phyloP scores from a whole-genome alignment of 768 basidiomycete genomes.

The Kwoniella sp. region DNA sequence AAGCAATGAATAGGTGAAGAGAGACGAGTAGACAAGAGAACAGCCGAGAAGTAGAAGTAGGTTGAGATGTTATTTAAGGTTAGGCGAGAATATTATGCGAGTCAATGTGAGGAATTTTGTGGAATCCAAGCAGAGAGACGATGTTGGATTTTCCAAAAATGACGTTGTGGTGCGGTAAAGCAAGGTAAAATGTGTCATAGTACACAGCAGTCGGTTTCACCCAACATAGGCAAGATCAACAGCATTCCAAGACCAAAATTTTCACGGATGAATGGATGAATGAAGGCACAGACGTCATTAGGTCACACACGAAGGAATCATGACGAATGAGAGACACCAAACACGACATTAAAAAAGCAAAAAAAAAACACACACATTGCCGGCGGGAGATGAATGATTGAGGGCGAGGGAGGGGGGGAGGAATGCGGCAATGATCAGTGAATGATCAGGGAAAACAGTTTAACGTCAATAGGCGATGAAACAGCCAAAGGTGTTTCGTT shows the following conservation, averaged over 20 bases:
- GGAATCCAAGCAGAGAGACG: not conserved
- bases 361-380: not conserved
- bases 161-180: conserved; percentile 11
- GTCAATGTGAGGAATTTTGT: not conserved
- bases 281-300: not conserved
- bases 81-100: not conserved
- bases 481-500: conserved; percentile 1
- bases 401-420: not conserved
- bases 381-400: not conserved
- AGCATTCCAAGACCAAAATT: not conserved
- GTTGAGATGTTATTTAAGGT: not conserved
- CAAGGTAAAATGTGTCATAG: not conserved
- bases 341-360: not conserved
- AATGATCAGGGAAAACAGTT: conserved; percentile 2
- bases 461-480: conserved; percentile 3
- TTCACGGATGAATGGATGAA: not conserved
- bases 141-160: not conserved
- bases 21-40: not conserved
- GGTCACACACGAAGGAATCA: not conserved
- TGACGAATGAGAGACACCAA: conserved; percentile 3
- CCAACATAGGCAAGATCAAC: not conserved
- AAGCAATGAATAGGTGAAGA: not conserved
- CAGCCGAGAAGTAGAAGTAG: not conserved
- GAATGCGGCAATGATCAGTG: conserved; percentile 8
- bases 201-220: not conserved